A percentile compares a stretch with the other conserved stretches of the same genome.
Evolutionary conservation across 768 basidiomycete genomes (phyloP).

Genomic region (Suillus hirtellus): DNA sequence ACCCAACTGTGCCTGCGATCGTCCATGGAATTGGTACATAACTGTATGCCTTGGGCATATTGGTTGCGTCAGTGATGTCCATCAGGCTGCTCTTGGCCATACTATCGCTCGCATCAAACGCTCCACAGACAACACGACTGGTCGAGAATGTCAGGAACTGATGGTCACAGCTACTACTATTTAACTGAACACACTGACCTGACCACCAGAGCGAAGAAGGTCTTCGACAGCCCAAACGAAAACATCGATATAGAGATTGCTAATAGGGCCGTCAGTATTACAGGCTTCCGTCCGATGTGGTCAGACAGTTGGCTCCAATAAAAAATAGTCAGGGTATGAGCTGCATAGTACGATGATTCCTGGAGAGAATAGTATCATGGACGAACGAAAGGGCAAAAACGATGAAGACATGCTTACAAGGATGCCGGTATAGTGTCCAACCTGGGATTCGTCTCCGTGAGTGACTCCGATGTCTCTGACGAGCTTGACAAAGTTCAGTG

Average conservation of each 20-base stretch:
- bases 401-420: constrained; percentile 35
- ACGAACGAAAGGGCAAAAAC: constrained; percentile 31
- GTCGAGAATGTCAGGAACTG: neutral
- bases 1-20: constrained; percentile 43
- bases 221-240: constrained; percentile 47
- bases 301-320: constrained; percentile 54
- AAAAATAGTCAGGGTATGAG: constrained; percentile 46
- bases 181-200: constrained; percentile 19
- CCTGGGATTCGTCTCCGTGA: constrained; percentile 43
- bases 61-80: constrained; percentile 41
- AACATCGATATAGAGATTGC: constrained; percentile 47
- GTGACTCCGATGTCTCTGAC: constrained; percentile 37
- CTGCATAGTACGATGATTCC: constrained; percentile 50
- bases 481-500: constrained; percentile 16
- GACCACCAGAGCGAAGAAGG: constrained; percentile 22
- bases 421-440: constrained; percentile 50
- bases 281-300: constrained; percentile 47
- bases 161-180: neutral
- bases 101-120: constrained; percentile 54
- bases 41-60: constrained; percentile 46
- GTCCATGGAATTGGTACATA: constrained; percentile 55
- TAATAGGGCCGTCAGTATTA: constrained; percentile 45
- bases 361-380: constrained; percentile 17
- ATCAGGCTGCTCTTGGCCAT: constrained; percentile 43
- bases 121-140: constrained; percentile 47